Percentiles rank a stretch among this genome's conserved stretches.
Conservation (phyloP, 805 yeast genomes). For the Yarrowia deformans region DNA sequence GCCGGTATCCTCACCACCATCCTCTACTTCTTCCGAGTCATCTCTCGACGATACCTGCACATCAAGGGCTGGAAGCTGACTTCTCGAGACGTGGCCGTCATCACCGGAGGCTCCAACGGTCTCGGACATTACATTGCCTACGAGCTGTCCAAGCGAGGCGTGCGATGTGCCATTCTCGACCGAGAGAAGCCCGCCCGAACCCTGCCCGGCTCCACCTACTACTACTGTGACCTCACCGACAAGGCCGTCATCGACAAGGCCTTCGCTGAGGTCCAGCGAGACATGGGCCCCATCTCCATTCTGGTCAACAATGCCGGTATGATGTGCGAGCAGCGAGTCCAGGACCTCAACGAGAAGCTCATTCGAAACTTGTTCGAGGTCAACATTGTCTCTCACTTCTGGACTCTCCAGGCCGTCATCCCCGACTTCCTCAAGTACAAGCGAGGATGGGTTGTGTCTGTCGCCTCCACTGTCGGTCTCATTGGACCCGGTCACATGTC, state of each 20-base stretch:
- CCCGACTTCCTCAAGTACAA: constrained; percentile 65
- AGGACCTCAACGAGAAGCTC: constrained; percentile 61
- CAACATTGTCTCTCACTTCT: constrained; percentile 70
- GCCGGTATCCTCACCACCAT: constrained; percentile 22
- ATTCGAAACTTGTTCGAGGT: constrained; percentile 66
- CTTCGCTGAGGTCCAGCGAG: constrained; percentile 45
- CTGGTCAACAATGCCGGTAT: constrained; percentile 81
- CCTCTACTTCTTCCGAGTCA: constrained; percentile 37
- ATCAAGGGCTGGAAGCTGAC: constrained; percentile 39
- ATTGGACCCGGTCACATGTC: constrained; percentile 39
- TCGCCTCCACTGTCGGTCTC: constrained; percentile 77
- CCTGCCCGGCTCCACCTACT: constrained; percentile 51
- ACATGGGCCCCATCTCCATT: constrained; percentile 64
- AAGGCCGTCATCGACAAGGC: constrained; percentile 53
- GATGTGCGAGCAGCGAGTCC: constrained; percentile 61
- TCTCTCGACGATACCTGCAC: constrained; percentile 36
- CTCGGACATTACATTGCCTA: constrained; percentile 72
- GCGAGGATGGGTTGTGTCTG: constrained; percentile 73
- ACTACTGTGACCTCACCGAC: constrained; percentile 67
- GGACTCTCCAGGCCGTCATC: constrained; percentile 68
- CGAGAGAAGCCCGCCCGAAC: constrained; percentile 54
- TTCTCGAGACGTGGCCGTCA: constrained; percentile 63
- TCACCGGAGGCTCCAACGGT: constrained; percentile 88
- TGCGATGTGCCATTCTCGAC: constrained; percentile 70
- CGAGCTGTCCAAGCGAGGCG: constrained; percentile 57